These are phyloP conservation scores for Hylodesmum podocarpum DNA, from an alignment of 306 rosid species.

Conservation along the genomic window DNA sequence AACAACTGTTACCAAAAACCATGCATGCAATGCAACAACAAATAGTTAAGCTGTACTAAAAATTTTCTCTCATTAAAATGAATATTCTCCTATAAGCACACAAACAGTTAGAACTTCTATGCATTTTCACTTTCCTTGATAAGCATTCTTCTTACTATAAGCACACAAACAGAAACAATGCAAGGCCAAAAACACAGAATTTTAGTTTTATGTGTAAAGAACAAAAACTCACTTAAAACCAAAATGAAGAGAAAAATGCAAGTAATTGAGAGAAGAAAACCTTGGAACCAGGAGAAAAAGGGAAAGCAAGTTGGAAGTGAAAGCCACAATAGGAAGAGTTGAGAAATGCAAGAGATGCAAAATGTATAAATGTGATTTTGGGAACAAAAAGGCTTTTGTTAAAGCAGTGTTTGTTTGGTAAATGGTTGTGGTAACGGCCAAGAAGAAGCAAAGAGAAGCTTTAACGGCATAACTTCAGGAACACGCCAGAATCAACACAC, in stretches of 20 bases:
- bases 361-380: conserved; percentile 22
- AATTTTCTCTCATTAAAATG: background rate
- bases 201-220: background rate
- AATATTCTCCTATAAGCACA: conserved; percentile 9
- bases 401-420: conserved; percentile 18
- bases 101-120: background rate
- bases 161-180: conserved; percentile 1
- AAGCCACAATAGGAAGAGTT: background rate
- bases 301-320: conserved; percentile 17
- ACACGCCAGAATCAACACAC: conserved; percentile 37
- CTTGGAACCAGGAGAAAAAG: conserved; percentile 22
- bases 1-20: conserved; percentile 5
- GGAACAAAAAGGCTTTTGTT: conserved; percentile 18
- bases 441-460: conserved; percentile 37
- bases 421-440: conserved; percentile 25
- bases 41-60: background rate
- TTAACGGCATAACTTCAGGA: conserved; percentile 65
- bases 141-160: background rate
- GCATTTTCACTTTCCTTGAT: background rate
- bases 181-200: background rate
- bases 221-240: background rate
- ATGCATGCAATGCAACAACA: conserved; percentile 14
- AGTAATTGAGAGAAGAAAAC: conserved; percentile 19
- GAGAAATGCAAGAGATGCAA: background rate
- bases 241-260: background rate